Evolutionary conservation across 768 basidiomycete species (phyloP), one percentile per base, ranked within the genome.

Genomic region (Paxillus involutus): DNA sequence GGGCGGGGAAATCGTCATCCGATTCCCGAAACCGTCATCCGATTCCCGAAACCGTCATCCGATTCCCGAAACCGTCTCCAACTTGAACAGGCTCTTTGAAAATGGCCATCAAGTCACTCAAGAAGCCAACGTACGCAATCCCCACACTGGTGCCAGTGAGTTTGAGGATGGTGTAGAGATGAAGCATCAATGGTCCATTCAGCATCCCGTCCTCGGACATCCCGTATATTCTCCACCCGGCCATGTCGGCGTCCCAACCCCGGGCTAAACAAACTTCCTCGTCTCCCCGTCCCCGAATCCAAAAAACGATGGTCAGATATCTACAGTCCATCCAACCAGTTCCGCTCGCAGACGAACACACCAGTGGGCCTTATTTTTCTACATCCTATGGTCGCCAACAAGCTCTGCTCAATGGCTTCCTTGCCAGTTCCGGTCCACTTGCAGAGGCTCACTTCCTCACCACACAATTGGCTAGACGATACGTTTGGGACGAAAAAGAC

Each of bases 381-480:
- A 46, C 49, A 13, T 58, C 66, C 13, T 59, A 59, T 30, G 58
- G 56, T 26, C 51, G 56, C 10, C 66, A 69, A 32, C 60, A 54
- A 0, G 52, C 57, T 0, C 60, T 68, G 43, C 67, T 68, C 47
- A 29, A 59, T 37, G 44, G 55, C 35, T 51, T 56, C 51, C 52
- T 56, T 13, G 46, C 45, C 5, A 55, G 49, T 2, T 61, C 53
- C 2, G 55, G 59, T 12, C 49, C 37, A 26, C 47, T 47, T 13
- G 67, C 67, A 16, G 67, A 68, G 49, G 52, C 63, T 0, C 63
- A 67, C 40, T 56, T 49, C 77, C 1, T 94, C 94, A 6, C 91
- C 93, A 0, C 76, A 86, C 68, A 97, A 96, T 66, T 98, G 95
- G 94, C 81, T 98, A 11, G 83, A 95, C 59, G 94, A 98, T 67